Percentiles rank a stretch among this genome's conserved stretches.
Conservation (phyloP, 2,329 filamentous ascomycete genomes). For the Aspergillus luchuensis region DNA sequence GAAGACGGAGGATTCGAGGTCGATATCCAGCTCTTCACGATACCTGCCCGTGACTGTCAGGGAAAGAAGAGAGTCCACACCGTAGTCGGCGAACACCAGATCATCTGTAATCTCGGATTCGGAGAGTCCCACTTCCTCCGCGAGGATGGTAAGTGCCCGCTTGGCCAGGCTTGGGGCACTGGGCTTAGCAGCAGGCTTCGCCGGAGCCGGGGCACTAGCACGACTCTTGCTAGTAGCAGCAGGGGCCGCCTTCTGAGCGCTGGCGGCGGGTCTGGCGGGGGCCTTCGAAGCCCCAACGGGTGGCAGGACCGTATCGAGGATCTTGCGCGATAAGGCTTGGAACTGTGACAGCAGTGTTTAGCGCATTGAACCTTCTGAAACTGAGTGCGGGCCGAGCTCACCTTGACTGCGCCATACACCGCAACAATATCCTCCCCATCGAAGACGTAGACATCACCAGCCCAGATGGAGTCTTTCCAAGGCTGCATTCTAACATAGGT, state of each 20-base stretch:
- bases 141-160: slow-evolving; percentile 44
- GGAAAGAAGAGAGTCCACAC: slow-evolving; percentile 64
- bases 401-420: slow-evolving; percentile 51
- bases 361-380: slow-evolving; percentile 11
- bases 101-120: slow-evolving; percentile 61
- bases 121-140: slow-evolving; percentile 57
- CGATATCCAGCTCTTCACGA: slow-evolving; percentile 62
- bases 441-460: slow-evolving; percentile 63
- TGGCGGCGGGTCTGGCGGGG: slow-evolving; percentile 27
- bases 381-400: slow-evolving; percentile 13
- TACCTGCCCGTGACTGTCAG: slow-evolving; percentile 64
- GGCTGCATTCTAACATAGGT: slow-evolving; percentile 65
- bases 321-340: slow-evolving; percentile 44
- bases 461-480: slow-evolving; percentile 54
- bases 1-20: slow-evolving; percentile 61
- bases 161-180: slow-evolving; percentile 33
- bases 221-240: slow-evolving; percentile 26
- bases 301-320: slow-evolving; percentile 46
- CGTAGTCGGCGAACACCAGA: slow-evolving; percentile 63
- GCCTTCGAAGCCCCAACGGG: slow-evolving; percentile 30
- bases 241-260: slow-evolving; percentile 32
- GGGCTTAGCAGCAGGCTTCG: slow-evolving; percentile 26
- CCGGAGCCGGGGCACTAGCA: slow-evolving; percentile 29
- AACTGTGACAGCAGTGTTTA: slow-evolving; percentile 30
- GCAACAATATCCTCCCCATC: slow-evolving; percentile 62